Conservation (phyloP, 805 yeast genomes). For the Huiozyma sinensis region DNA sequence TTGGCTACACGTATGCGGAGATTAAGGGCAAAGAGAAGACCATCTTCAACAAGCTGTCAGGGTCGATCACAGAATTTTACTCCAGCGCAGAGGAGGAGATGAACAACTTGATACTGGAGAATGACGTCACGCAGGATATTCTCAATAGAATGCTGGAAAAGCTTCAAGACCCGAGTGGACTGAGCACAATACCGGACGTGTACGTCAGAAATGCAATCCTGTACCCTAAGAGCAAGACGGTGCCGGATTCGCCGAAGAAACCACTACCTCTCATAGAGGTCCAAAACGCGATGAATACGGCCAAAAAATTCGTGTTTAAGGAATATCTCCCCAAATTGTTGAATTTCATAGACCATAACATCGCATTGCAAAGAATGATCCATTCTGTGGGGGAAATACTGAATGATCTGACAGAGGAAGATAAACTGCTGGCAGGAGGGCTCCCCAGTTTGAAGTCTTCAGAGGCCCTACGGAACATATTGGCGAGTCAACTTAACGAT, state of each 20-base stretch:
- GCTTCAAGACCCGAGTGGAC: constrained; percentile 30
- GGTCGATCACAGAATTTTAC: constrained; percentile 36
- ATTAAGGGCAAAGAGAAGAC: constrained; percentile 38
- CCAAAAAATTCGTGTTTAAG: constrained; percentile 24
- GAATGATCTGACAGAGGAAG: background rate
- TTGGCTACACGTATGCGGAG: constrained; percentile 45
- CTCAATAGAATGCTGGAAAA: constrained; percentile 25
- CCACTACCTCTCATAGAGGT: constrained; percentile 28
- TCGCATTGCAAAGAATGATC: constrained; percentile 11
- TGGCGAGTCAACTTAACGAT: constrained; percentile 1
- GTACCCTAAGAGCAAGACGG: constrained; percentile 13
- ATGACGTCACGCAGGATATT: constrained; percentile 18
- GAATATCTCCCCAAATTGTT: constrained; percentile 24
- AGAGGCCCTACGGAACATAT: background rate
- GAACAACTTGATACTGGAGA: constrained; percentile 22
- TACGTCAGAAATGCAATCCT: constrained; percentile 31
- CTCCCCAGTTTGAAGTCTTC: constrained; percentile 14
- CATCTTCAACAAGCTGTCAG: constrained; percentile 40
- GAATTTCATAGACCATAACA: constrained; percentile 15
- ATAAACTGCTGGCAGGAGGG: constrained; percentile 1
- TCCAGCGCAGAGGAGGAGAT: constrained; percentile 30
- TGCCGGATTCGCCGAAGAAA: constrained; percentile 26
- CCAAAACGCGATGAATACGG: constrained; percentile 24
- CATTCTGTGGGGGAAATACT: constrained; percentile 6
- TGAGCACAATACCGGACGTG: constrained; percentile 32